Percentiles rank a stretch among this genome's conserved stretches.
These are phyloP conservation scores for Durotheca rogersii DNA, from an alignment of 495 filamentous ascomycete species.

Conservation along the genomic window DNA sequence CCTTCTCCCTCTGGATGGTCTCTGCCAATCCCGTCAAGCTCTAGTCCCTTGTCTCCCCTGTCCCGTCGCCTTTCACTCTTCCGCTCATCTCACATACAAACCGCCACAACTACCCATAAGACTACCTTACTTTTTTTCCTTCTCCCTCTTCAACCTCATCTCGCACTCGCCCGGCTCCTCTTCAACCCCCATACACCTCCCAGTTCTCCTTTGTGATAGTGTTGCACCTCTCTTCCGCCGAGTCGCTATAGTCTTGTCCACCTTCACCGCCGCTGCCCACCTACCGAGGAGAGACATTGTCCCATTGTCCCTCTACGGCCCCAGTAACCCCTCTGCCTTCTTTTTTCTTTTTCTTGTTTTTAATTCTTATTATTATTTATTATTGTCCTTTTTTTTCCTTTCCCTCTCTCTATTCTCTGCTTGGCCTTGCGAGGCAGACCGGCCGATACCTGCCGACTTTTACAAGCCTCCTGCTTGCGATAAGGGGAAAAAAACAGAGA, in stretches of 20 bases:
- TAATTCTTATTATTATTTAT: too few species aligned
- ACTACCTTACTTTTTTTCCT: conserved; percentile 16
- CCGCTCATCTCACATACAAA: conserved; percentile 5
- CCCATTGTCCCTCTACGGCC: conserved; percentile 2
- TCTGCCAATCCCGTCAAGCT: conserved; percentile 14
- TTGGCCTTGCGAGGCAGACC: conserved; percentile 21
- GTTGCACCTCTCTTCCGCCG: conserved; percentile 8
- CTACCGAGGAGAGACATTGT: conserved; percentile 25
- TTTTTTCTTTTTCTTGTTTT: too few species aligned
- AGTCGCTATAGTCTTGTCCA: conserved; percentile 15
- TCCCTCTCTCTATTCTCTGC: conserved; percentile 8
- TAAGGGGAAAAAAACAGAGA: conserved; percentile 16
- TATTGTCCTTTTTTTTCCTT: conserved; percentile 4
- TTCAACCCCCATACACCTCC: not conserved
- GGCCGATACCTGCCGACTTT: conserved; percentile 30
- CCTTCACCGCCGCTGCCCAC: conserved; percentile 23
- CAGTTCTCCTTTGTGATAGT: conserved; percentile 28
- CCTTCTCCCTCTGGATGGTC: too few species aligned
- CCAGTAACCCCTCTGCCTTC: conserved; percentile 22
- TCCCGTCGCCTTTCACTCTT: conserved; percentile 9
- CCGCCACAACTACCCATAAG: too few species aligned
- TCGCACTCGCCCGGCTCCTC: not conserved
- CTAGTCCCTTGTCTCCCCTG: conserved; percentile 4
- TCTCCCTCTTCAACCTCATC: conserved; percentile 10
- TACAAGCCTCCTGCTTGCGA: conserved; percentile 29